Evolutionary conservation across 1,139 yeast species (phyloP).

Genomic region (Geotrichum macrosporum): DNA sequence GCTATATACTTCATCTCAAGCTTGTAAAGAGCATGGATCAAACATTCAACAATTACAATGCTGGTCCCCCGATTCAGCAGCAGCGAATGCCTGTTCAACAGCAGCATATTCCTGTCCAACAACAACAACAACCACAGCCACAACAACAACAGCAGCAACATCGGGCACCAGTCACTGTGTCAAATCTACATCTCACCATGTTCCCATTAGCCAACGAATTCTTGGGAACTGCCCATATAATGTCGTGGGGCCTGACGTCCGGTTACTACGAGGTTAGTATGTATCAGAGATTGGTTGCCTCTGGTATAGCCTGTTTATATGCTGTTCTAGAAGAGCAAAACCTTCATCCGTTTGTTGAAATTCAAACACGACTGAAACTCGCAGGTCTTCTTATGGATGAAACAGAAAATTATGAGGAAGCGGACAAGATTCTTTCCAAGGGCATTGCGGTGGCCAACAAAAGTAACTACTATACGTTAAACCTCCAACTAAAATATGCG

Average conservation of each 20-base stretch:
- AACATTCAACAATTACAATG: neutral
- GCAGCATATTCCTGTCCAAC: no score
- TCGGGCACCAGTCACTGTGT: neutral
- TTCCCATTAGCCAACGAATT: slow-evolving; percentile 21
- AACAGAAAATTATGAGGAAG: slow-evolving; percentile 18
- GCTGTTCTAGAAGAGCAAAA: slow-evolving; percentile 19
- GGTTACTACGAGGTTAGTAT: slow-evolving; percentile 13
- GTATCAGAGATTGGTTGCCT: slow-evolving; percentile 17
- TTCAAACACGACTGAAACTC: slow-evolving; percentile 21
- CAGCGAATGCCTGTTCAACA: neutral
- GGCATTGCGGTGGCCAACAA: slow-evolving; percentile 21
- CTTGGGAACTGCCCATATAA: slow-evolving; percentile 14
- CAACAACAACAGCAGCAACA: no score
- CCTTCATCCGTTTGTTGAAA: slow-evolving; percentile 19
- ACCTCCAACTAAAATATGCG: slow-evolving; percentile 18
- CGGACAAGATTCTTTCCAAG: slow-evolving; percentile 16
- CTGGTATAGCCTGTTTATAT: slow-evolving; percentile 14
- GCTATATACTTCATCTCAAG: no score
- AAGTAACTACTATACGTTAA: slow-evolving; percentile 14
- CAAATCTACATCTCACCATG: slow-evolving; percentile 18
- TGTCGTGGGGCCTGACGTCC: slow-evolving; percentile 20
- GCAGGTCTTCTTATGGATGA: slow-evolving; percentile 19
- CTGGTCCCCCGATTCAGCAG: neutral
- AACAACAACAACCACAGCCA: no score
- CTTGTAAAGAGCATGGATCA: slow-evolving; percentile 5